Conservation (phyloP, 352 stramenopile genomes). For the Blastocystis sp. region DNA sequence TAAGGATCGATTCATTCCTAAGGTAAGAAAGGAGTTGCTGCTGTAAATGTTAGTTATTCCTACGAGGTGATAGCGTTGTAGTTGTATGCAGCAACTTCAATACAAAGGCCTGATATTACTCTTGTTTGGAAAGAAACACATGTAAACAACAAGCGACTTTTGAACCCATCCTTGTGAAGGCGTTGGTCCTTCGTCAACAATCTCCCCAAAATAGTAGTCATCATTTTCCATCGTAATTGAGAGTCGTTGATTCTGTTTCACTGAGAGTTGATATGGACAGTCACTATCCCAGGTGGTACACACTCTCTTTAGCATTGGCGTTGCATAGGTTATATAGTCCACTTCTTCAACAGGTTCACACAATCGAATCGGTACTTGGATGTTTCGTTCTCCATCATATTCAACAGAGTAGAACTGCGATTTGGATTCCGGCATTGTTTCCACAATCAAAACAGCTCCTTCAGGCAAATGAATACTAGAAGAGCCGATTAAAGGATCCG, state of each 20-base stretch:
- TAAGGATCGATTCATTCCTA: constrained; percentile 76
- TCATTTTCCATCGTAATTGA: background rate
- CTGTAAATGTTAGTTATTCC: constrained; percentile 97
- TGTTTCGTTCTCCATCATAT: background rate
- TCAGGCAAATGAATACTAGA: background rate
- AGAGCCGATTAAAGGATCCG: too few relatives aligned
- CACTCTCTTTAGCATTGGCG: background rate
- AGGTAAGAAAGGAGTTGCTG: constrained; percentile 21
- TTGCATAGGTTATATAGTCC: background rate
- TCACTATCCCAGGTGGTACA: constrained; percentile 36
- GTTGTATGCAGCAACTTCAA: constrained; percentile 94
- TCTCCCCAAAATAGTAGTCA: constrained; percentile 39
- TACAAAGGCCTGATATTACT: constrained; percentile 68
- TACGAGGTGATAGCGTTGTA: constrained; percentile 98
- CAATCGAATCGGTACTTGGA: background rate
- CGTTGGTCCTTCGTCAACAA: background rate
- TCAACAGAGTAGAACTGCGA: background rate
- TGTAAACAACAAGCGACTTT: constrained; percentile 4
- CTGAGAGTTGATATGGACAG: constrained; percentile 39
- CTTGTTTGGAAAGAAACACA: constrained; percentile 19
- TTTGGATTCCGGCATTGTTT: background rate
- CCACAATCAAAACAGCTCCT: background rate
- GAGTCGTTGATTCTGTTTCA: background rate
- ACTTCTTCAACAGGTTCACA: background rate
- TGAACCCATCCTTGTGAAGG: constrained; percentile 18